These are phyloP conservation scores for Fusarium globosum DNA, from an alignment of 2,329 filamentous ascomycete genomes.

Conservation along the genomic window DNA sequence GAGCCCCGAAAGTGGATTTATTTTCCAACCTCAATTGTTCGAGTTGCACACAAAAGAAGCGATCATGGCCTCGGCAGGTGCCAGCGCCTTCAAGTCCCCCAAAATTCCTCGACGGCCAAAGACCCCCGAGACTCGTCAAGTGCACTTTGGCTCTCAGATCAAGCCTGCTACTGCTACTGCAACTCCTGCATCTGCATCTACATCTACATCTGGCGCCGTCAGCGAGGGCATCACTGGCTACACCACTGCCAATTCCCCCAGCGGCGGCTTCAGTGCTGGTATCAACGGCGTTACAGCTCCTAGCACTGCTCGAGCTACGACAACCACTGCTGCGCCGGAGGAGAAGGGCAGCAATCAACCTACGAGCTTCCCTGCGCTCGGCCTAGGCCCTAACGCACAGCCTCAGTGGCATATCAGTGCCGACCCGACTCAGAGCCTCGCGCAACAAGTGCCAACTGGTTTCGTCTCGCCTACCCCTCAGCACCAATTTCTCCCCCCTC, in stretches of 20 bases:
- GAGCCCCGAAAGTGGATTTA: background rate
- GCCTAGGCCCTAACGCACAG: conserved; percentile 36
- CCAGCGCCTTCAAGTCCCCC: conserved; percentile 44
- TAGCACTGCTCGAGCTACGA: conserved; percentile 14
- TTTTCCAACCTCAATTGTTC: background rate
- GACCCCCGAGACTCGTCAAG: conserved; percentile 47
- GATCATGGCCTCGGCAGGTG: conserved; percentile 46
- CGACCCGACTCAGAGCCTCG: conserved; percentile 50
- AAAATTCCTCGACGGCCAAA: conserved; percentile 46
- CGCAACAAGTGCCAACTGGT: conserved; percentile 39
- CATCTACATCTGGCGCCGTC: background rate
- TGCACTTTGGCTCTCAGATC: conserved; percentile 44
- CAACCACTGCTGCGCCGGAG: conserved; percentile 5
- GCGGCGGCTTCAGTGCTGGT: conserved; percentile 39
- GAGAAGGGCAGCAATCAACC: conserved; percentile 24
- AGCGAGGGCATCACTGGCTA: conserved; percentile 17
- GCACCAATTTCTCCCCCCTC: conserved; percentile 17
- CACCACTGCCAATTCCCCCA: conserved; percentile 41
- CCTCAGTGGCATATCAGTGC: conserved; percentile 51
- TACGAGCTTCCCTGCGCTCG: conserved; percentile 46
- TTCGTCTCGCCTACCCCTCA: conserved; percentile 34
- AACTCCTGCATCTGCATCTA: background rate
- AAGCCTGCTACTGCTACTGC: background rate
- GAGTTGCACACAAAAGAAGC: conserved; percentile 10
- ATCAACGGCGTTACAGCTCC: conserved; percentile 19